Evolutionary conservation across 148 eudicot genomes (phyloP), one percentile per base, ranked within the genome.

Genomic region (Camellia japonica): DNA sequence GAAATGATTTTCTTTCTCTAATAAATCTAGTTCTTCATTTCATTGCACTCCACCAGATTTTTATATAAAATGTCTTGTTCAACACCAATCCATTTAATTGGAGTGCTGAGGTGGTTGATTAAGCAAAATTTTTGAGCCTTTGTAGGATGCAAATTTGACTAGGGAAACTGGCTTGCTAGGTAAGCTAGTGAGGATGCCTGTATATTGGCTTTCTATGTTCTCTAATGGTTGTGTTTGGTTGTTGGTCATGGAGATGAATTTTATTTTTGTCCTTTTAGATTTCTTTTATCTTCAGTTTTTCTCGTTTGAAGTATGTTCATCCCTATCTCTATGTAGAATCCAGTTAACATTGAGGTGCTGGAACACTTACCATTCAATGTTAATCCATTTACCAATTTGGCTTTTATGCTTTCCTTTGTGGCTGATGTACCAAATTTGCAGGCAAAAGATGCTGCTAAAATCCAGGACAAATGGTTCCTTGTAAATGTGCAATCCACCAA

Each of bases 401-500:
- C 13, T 44, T 41, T 18, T 14, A 7, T 55, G 65, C 54, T 56
- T 58, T 70, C 11, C 47, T 19, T 68, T 20, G n/a, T 46, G 2
- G 18, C 49, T 18, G 63, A 62, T 60, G 5, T 30, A 65, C 61
- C 30, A 61, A 41, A 60, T 20, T 41, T 88, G 52, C 85, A 96
- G 99, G 99, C 98, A 75, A 96, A 96, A 86, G 90, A 85, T 85
- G 86, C 90, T 80, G 97, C 99, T 74, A 89, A 87, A 80, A 72
- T 82, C 73, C 92, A 89, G 81, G 85, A 92, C 80, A 92, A 88
- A 76, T 96, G 99, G 99, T 93, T 96, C 15, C 78, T 96, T 78
- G 95, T 90, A 60, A 96, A 96, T 82, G 79, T 96, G 86, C 99
- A 96, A 81, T 96, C 99, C 71, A 90, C 93, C 47, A 91, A 79